Evolutionary conservation across 768 basidiomycete genomes (phyloP).

Genomic region (Auricularia cornea): DNA sequence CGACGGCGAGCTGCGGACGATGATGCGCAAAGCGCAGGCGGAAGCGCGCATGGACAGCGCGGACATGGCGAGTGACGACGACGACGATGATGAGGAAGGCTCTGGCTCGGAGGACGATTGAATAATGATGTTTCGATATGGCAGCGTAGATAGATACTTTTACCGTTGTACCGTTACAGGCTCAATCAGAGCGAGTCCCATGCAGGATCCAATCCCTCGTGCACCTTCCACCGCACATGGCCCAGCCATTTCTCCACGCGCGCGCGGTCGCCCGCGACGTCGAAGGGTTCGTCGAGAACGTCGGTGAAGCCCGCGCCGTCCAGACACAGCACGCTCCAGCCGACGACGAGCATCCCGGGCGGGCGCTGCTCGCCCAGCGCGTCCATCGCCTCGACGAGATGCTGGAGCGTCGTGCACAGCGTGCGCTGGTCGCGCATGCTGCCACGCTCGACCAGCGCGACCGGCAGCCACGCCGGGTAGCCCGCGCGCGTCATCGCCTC

Average conservation of each 20-base stretch:
- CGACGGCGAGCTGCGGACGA: slow-evolving; percentile 40
- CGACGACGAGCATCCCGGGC: slow-evolving; percentile 93
- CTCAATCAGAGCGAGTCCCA: slow-evolving; percentile 19
- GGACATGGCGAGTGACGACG: slow-evolving; percentile 58
- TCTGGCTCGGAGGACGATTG: background rate
- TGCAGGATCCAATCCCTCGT: slow-evolving; percentile 49
- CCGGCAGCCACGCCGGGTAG: slow-evolving; percentile 73
- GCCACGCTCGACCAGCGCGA: slow-evolving; percentile 92
- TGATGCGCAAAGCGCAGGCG: slow-evolving; percentile 50
- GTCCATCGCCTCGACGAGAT: slow-evolving; percentile 64
- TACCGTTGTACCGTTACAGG: too few species aligned
- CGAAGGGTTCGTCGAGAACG: slow-evolving; percentile 49
- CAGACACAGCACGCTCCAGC: slow-evolving; percentile 80
- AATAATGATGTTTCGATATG: background rate
- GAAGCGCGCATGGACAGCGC: slow-evolving; percentile 40
- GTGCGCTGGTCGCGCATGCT: slow-evolving; percentile 89
- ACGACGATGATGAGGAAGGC: background rate
- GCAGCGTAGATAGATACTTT: too few species aligned
- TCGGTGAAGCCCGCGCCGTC: slow-evolving; percentile 62
- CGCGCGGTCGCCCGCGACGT: slow-evolving; percentile 31
- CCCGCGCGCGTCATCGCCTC: slow-evolving; percentile 47
- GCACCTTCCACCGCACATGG: slow-evolving; percentile 50
- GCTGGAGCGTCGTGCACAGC: slow-evolving; percentile 64
- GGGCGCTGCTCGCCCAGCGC: slow-evolving; percentile 79
- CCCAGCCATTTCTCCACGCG: slow-evolving; percentile 56